phyloP scores from a whole-genome alignment of 2,329 filamentous ascomycete genomes.

The Hypomyces perniciosus region DNA sequence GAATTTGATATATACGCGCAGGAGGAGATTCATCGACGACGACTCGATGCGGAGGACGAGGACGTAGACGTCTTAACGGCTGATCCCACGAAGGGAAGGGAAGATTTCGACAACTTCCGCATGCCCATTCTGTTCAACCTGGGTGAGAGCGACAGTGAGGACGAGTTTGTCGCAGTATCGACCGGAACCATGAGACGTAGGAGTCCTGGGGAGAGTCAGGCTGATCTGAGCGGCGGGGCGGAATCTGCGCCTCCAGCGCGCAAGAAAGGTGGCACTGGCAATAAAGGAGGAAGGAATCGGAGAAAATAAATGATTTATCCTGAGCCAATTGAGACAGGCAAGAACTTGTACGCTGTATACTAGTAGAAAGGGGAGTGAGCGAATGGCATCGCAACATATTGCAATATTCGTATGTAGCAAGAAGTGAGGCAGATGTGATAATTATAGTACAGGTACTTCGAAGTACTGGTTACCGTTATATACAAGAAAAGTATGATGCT shows the following conservation, averaged over 20 bases:
- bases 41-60: constrained; percentile 88
- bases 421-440: constrained; percentile 6
- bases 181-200: constrained; percentile 81
- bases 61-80: constrained; percentile 83
- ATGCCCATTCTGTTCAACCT: constrained; percentile 94
- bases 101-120: constrained; percentile 61
- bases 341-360: background rate
- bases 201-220: constrained; percentile 66
- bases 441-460: no score
- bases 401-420: no score
- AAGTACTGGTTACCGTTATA: no score
- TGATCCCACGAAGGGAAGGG: constrained; percentile 58
- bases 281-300: constrained; percentile 38
- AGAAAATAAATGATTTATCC: constrained; percentile 8
- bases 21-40: constrained; percentile 86
- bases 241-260: constrained; percentile 43
- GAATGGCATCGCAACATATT: background rate
- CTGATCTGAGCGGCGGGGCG: constrained; percentile 41
- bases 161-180: constrained; percentile 67
- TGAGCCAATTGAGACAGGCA: background rate
- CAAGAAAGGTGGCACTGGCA: constrained; percentile 35
- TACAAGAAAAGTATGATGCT: background rate
- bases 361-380: background rate
- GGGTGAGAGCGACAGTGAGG: constrained; percentile 90
- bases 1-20: constrained; percentile 97